phyloP scores from a whole-genome alignment of 2,329 filamentous ascomycete genomes.

The Cephalotrichum gorgonifer region DNA sequence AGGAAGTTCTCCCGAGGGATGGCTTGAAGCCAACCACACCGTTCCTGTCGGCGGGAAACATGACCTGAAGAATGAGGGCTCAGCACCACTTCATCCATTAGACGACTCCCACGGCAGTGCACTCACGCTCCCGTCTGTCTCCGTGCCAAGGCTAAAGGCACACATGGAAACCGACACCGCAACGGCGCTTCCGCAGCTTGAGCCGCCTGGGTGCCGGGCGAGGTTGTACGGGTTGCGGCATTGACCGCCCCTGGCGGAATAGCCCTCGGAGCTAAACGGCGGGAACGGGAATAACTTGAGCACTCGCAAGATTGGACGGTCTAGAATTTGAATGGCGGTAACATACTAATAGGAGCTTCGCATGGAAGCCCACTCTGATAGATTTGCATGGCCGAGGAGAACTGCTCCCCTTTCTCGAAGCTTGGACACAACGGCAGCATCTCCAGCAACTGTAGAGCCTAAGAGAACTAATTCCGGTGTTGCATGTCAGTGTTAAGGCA shows the following conservation, averaged over 20 bases:
- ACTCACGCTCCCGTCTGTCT: slow-evolving; percentile 52
- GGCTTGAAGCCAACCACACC: slow-evolving; percentile 65
- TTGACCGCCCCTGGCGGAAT: slow-evolving; percentile 54
- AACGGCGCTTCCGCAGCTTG: slow-evolving; percentile 54
- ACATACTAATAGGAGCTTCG: slow-evolving; percentile 47
- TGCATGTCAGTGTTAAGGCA: too few species aligned
- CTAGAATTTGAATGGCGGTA: background rate
- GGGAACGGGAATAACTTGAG: too few species aligned
- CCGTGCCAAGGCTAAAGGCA: slow-evolving; percentile 59
- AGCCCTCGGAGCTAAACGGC: slow-evolving; percentile 47
- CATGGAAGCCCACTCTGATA: slow-evolving; percentile 70
- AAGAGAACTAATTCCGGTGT: slow-evolving; percentile 55
- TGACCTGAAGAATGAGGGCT: too few species aligned
- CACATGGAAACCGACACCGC: slow-evolving; percentile 54
- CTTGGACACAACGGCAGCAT: slow-evolving; percentile 51
- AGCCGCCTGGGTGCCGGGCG: slow-evolving; percentile 57
- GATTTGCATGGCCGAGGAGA: slow-evolving; percentile 58
- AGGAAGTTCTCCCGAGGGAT: slow-evolving; percentile 61
- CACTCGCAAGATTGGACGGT: too few species aligned
- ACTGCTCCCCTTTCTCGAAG: slow-evolving; percentile 57
- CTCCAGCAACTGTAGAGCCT: slow-evolving; percentile 55
- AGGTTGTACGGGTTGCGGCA: slow-evolving; percentile 58
- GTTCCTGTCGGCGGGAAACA: slow-evolving; percentile 61
- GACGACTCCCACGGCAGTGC: too few species aligned
- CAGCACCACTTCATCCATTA: too few species aligned